Conservation (phyloP, 2,329 filamentous ascomycete species). For the Botrytis porri region DNA sequence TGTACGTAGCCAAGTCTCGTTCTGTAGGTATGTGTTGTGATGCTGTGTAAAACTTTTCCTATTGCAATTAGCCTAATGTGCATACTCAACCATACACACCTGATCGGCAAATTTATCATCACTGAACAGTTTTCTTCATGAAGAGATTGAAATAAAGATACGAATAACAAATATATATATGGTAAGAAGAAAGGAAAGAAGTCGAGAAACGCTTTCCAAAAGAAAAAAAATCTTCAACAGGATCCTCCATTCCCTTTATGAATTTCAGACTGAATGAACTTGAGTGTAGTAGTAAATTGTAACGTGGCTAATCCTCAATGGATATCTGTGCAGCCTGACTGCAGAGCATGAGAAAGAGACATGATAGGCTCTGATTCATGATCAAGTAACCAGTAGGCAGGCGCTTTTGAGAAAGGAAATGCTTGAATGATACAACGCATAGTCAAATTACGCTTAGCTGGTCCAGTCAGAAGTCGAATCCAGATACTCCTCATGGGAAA, state of each 20-base stretch:
- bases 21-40: constrained; percentile 2
- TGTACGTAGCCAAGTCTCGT: constrained; percentile 3
- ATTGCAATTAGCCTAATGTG: constrained; percentile 15
- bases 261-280: constrained; percentile 26
- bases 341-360: constrained; percentile 33
- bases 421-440: constrained; percentile 40
- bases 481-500: constrained; percentile 30
- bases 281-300: constrained; percentile 34
- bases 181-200: constrained; percentile 17
- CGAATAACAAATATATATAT: constrained; percentile 3
- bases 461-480: constrained; percentile 37
- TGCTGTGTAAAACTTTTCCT: constrained; percentile 14
- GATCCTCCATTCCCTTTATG: constrained; percentile 33
- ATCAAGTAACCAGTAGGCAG: constrained; percentile 36
- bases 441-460: constrained; percentile 37
- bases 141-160: constrained; percentile 8
- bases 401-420: constrained; percentile 37
- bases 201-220: constrained; percentile 19
- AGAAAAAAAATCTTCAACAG: constrained; percentile 18
- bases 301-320: constrained; percentile 39
- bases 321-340: constrained; percentile 36
- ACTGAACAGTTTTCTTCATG: constrained; percentile 14
- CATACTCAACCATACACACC: constrained; percentile 18
- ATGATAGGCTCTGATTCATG: constrained; percentile 36
- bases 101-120: constrained; percentile 10